Evolutionary conservation across 2,329 filamentous ascomycete species (phyloP).

Genomic region (Mariannaea sp.): DNA sequence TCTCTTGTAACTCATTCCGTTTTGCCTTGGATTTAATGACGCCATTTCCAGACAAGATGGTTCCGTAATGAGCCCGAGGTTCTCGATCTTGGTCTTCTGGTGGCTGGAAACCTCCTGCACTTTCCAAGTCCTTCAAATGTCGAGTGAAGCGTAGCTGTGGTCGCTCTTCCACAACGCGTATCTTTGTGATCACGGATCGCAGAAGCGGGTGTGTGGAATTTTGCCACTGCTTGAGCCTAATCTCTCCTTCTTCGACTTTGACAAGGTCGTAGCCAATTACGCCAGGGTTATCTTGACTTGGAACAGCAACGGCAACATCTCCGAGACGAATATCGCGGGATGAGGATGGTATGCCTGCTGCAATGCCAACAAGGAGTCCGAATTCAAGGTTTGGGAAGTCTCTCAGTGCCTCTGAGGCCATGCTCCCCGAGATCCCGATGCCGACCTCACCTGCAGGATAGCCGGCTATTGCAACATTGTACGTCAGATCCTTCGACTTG

Average conservation of each 20-base stretch:
- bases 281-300: not conserved
- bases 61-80: slow-evolving; percentile 1
- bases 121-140: not conserved
- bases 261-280: slow-evolving; percentile 5
- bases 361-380: not conserved
- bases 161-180: not conserved
- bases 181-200: slow-evolving; percentile 5
- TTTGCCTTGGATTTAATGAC: not conserved
- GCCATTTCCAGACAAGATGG: slow-evolving; percentile 5
- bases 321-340: slow-evolving; percentile 6
- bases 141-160: not conserved
- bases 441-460: slow-evolving; percentile 4
- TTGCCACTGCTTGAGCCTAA: slow-evolving; percentile 6
- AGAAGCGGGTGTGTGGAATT: slow-evolving; percentile 3
- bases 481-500: no score
- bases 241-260: slow-evolving; percentile 1
- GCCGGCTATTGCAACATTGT: slow-evolving; percentile 9
- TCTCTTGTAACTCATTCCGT: slow-evolving; percentile 1
- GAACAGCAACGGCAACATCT: slow-evolving; percentile 4
- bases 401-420: not conserved
- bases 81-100: not conserved
- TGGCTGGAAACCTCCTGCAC: not conserved
- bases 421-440: slow-evolving; percentile 4
- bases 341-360: slow-evolving; percentile 2
- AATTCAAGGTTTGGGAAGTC: slow-evolving; percentile 2